A percentile compares a stretch with the other conserved stretches of the same genome.
Evolutionary conservation across 257 asterid species (phyloP).

Genomic region (Henckelia pumila): DNA sequence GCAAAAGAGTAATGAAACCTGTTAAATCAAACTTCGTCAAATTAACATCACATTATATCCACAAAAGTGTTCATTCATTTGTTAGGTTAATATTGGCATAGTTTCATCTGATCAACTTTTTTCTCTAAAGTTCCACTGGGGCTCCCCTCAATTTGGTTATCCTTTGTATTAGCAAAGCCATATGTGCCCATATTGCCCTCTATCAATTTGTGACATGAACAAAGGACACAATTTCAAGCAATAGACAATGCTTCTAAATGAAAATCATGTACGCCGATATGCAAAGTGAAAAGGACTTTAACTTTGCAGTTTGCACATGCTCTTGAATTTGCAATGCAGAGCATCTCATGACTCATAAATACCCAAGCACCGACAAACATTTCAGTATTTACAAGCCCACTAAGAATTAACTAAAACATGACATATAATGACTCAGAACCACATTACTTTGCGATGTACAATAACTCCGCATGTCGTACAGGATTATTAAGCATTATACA

Average conservation of each 20-base stretch:
- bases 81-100: background rate
- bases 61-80: background rate
- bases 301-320: background rate
- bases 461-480: slow-evolving; percentile 7
- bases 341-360: background rate
- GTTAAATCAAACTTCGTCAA: background rate
- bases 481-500: slow-evolving; percentile 8
- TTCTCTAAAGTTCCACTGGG: slow-evolving; percentile 8
- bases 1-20: background rate
- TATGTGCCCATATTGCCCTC: background rate
- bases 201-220: background rate
- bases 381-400: no score
- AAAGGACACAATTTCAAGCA: background rate
- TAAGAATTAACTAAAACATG: background rate
- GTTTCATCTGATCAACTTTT: slow-evolving; percentile 21
- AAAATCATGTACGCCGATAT: background rate
- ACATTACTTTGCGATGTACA: background rate
- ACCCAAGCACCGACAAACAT: no score
- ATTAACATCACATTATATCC: background rate
- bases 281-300: background rate
- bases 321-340: background rate
- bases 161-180: slow-evolving; percentile 2
- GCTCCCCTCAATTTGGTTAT: background rate
- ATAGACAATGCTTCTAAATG: slow-evolving; percentile 2
- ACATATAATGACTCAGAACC: background rate